phyloP scores from a whole-genome alignment of 1,284 basidiomycete species.

The Schizophyllum commune region DNA sequence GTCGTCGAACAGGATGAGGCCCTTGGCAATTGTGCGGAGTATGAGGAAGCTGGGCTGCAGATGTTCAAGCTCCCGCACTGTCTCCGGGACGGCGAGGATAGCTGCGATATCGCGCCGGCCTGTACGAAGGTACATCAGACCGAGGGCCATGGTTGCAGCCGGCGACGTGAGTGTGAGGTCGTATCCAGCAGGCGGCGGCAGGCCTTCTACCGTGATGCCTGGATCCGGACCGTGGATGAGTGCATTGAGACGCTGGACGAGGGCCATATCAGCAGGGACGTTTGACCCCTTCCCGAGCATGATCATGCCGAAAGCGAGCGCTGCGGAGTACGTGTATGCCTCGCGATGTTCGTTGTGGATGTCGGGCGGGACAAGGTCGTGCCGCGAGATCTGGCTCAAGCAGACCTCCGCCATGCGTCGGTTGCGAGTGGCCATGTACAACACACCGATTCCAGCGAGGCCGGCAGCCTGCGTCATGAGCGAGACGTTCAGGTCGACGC shows the following conservation, averaged over 20 bases:
- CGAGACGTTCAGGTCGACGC: constrained; percentile 84
- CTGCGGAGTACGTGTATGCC: constrained; percentile 86
- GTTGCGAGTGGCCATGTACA: constrained; percentile 86
- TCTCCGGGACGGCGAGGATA: constrained; percentile 78
- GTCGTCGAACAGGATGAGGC: constrained; percentile 84
- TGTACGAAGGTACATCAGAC: constrained; percentile 88
- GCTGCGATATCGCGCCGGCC: constrained; percentile 80
- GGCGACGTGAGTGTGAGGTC: constrained; percentile 86
- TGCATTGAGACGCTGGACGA: constrained; percentile 58
- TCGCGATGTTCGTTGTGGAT: constrained; percentile 82
- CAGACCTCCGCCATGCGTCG: constrained; percentile 90
- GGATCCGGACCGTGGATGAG: constrained; percentile 65
- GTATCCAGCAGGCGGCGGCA: constrained; percentile 36
- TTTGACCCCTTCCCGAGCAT: constrained; percentile 85
- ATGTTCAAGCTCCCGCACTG: constrained; percentile 69
- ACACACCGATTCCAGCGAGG: constrained; percentile 80
- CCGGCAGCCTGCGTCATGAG: constrained; percentile 89
- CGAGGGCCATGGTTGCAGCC: constrained; percentile 85
- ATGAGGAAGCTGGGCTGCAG: constrained; percentile 87
- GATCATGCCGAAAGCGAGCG: constrained; percentile 90
- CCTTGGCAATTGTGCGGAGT: constrained; percentile 70
- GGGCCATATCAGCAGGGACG: constrained; percentile 66
- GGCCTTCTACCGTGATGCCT: constrained; percentile 27
- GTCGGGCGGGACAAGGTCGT: constrained; percentile 73
- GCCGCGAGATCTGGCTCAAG: constrained; percentile 75